These are phyloP conservation scores for Elongisporangium undulatum DNA, from an alignment of 352 stramenopile genomes.

Conservation along the genomic window DNA sequence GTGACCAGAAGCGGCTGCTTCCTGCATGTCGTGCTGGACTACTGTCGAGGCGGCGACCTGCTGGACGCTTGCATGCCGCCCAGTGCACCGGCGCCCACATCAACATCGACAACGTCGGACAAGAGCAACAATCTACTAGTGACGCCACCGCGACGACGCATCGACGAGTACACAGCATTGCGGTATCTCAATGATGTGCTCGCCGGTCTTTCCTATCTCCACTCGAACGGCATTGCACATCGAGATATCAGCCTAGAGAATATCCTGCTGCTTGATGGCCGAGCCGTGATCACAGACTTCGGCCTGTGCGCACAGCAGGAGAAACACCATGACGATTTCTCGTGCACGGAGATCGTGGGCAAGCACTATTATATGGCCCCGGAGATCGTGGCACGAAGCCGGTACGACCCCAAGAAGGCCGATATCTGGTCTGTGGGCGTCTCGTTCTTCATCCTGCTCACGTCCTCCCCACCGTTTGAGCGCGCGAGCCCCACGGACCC, in stretches of 20 bases:
- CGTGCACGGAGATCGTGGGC: slow-evolving; percentile 64
- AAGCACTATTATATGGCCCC: slow-evolving; percentile 98
- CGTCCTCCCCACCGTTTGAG: slow-evolving; percentile 91
- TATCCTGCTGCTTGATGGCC: slow-evolving; percentile 82
- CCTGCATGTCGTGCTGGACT: slow-evolving; percentile 74
- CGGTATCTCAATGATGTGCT: slow-evolving; percentile 69
- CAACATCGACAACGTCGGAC: background rate
- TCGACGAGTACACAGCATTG: slow-evolving; percentile 44
- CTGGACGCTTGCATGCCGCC: slow-evolving; percentile 46
- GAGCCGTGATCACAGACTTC: slow-evolving; percentile 67
- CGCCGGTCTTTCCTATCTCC: slow-evolving; percentile 54
- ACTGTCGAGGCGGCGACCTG: slow-evolving; percentile 70
- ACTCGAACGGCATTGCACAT: slow-evolving; percentile 79
- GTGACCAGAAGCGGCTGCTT: slow-evolving; percentile 35
- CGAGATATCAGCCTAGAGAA: slow-evolving; percentile 98
- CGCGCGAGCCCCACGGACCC: slow-evolving; percentile 76
- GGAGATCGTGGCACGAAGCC: slow-evolving; percentile 78
- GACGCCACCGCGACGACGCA: slow-evolving; percentile 5
- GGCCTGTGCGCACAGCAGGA: slow-evolving; percentile 62
- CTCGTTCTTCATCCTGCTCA: slow-evolving; percentile 94
- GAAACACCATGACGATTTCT: slow-evolving; percentile 38
- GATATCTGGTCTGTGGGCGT: slow-evolving; percentile 93
- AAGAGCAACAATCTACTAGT: slow-evolving; percentile 5
- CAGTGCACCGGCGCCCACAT: background rate
- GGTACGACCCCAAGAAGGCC: slow-evolving; percentile 91